Percentiles rank a stretch among this genome's conserved stretches.
Evolutionary conservation across 768 basidiomycete species (phyloP).

Genomic region (Botryobasidium botryosum): DNA sequence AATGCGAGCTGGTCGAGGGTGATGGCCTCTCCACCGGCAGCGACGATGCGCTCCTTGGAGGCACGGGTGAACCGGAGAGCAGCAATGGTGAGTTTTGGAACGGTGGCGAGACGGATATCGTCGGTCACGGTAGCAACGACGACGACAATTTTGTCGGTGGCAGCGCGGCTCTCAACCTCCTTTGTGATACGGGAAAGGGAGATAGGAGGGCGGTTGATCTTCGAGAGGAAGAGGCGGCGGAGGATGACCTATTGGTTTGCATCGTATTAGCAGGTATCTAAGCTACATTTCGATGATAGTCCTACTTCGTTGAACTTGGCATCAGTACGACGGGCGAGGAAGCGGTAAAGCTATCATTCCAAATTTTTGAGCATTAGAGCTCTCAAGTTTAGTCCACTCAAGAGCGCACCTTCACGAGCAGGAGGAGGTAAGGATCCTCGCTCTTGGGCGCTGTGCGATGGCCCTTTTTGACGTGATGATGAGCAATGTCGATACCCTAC

Average conservation of each 20-base stretch:
- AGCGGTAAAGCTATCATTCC: constrained; percentile 73
- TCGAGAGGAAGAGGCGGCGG: constrained; percentile 91
- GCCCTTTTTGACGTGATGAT: constrained; percentile 99
- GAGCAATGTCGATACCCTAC: constrained; percentile 88
- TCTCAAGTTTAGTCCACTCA: background rate
- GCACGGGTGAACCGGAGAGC: constrained; percentile 88
- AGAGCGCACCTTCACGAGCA: constrained; percentile 83
- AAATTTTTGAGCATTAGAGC: background rate
- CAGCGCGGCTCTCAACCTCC: constrained; percentile 51
- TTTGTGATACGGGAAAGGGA: constrained; percentile 85
- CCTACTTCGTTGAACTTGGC: constrained; percentile 85
- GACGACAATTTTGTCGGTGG: constrained; percentile 63
- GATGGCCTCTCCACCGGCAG: constrained; percentile 85
- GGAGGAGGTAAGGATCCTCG: constrained; percentile 96
- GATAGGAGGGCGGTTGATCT: constrained; percentile 90
- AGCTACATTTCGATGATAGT: background rate
- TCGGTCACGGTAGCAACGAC: constrained; percentile 87
- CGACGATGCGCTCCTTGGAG: constrained; percentile 88
- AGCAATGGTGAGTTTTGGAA: constrained; percentile 86
- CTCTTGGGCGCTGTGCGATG: constrained; percentile 88
- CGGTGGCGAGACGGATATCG: constrained; percentile 67
- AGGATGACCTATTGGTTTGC: constrained; percentile 53
- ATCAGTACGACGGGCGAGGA: constrained; percentile 94
- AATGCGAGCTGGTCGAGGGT: constrained; percentile 95
- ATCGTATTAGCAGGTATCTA: background rate